These are phyloP conservation scores for Nicotiana paniculata DNA, from an alignment of 257 asterid species.

Conservation along the genomic window DNA sequence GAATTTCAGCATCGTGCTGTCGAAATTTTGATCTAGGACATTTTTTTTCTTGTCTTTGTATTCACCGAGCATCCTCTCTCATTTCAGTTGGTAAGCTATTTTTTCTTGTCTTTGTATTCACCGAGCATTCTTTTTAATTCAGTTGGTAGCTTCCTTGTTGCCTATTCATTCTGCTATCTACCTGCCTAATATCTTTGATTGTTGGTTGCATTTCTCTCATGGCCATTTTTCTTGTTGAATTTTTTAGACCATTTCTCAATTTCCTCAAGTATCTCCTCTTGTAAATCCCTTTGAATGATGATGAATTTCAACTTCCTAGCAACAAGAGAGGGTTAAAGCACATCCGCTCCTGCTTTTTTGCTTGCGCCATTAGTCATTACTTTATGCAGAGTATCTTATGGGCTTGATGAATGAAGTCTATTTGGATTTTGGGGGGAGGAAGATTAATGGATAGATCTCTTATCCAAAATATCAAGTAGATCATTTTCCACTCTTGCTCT, in stretches of 20 bases:
- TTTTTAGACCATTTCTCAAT: background rate
- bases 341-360: background rate
- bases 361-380: background rate
- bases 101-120: no score
- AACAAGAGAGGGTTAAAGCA: background rate
- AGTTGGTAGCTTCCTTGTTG: no score
- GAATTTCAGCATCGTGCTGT: no score
- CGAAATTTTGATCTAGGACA: no score
- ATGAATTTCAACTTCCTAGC: background rate
- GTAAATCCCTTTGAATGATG: background rate
- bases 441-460: background rate
- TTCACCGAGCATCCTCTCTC: no score
- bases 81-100: no score
- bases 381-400: background rate
- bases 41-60: no score
- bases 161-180: no score
- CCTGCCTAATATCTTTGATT: no score
- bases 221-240: no score
- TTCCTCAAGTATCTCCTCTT: background rate
- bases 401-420: background rate
- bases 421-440: background rate
- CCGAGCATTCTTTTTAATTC: no score
- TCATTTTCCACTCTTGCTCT: background rate
- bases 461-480: background rate
- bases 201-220: no score